Evolutionary conservation across 176 grass and related monocot species (phyloP), one percentile per base, ranked within the genome.

Genomic region (Phoenix dactylifera): DNA sequence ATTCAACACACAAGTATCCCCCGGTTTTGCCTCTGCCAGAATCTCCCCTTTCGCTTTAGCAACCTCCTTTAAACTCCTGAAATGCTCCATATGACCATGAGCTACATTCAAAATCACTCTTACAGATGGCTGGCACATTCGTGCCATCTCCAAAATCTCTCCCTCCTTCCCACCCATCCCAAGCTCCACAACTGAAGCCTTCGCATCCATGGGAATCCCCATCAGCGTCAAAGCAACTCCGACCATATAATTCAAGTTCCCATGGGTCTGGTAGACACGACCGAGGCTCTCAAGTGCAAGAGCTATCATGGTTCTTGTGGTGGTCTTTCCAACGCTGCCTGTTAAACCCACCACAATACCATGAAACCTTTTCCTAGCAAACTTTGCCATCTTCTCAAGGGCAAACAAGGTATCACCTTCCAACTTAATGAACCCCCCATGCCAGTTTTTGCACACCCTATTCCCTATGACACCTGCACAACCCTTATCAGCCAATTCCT

Each of bases 41-140:
- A 60, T 24, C 58, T 60, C 58, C 58, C 58, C 58, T 60, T 60
- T 60, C 16, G 58, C 58, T 60, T 26, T 60, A 16, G 58, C 58
- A 60, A 60, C 28, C 1, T 60, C 58, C 26, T 60, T 17, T 26
- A 60, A 60, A 19, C 26, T 60, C 7, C 16, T 60, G 16, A 60
- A 60, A n/a, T 60, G 58, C 23, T 60, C 25, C 58, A 60, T 60
- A 20, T 60, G 58, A 20, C 26, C n/a, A 30, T 60, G 25, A 15
- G 16, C 26, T 3, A 39, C 58, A n/a, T 60, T 60, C 58, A 39
- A 12, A 60, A 60, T 24, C 15, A 60, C 58, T 9, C 58, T 60
- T 17, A 60, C 58, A 4, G 58, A 60, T 15, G 58, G 58, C 26
- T 3, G 58, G 58, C 58, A 60, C 58, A 60, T 60, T 17, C 7